phyloP scores from a whole-genome alignment of 1,284 basidiomycete species.

The Gymnopus androsaceus region DNA sequence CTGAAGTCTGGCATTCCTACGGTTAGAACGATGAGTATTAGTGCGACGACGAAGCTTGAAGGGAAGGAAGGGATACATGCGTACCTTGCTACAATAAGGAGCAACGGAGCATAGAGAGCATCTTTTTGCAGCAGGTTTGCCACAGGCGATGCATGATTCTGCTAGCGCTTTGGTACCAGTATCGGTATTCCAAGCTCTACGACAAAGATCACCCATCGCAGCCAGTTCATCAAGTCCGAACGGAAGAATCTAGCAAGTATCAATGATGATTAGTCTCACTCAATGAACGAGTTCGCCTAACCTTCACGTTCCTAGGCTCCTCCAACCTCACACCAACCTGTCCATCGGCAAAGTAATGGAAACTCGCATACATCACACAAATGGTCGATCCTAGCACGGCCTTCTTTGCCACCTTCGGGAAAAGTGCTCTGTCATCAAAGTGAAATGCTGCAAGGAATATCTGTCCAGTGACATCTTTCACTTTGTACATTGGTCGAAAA shows the following conservation, averaged over 20 bases:
- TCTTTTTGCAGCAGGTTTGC: background rate
- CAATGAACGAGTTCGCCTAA: background rate
- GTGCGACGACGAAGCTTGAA: background rate
- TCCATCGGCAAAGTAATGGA: constrained; percentile 1
- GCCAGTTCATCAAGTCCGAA: background rate
- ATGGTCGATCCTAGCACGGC: background rate
- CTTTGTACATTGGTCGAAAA: background rate
- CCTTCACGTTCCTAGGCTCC: constrained; percentile 1
- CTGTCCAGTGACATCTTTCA: background rate
- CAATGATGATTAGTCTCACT: background rate
- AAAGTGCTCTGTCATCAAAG: background rate
- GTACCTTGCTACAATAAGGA: background rate
- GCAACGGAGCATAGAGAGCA: background rate
- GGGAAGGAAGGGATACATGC: background rate
- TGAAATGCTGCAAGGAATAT: background rate
- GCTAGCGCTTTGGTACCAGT: too few relatives aligned
- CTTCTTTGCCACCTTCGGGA: background rate
- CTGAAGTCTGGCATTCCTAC: background rate
- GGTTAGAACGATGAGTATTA: background rate
- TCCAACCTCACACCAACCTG: background rate
- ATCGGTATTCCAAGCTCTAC: background rate
- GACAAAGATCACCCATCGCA: background rate
- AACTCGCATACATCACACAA: constrained; percentile 5
- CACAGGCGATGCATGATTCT: background rate
- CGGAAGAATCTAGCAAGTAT: background rate